phyloP scores from a whole-genome alignment of 2,329 filamentous ascomycete species.

The Pseudogymnoascus destructans region DNA sequence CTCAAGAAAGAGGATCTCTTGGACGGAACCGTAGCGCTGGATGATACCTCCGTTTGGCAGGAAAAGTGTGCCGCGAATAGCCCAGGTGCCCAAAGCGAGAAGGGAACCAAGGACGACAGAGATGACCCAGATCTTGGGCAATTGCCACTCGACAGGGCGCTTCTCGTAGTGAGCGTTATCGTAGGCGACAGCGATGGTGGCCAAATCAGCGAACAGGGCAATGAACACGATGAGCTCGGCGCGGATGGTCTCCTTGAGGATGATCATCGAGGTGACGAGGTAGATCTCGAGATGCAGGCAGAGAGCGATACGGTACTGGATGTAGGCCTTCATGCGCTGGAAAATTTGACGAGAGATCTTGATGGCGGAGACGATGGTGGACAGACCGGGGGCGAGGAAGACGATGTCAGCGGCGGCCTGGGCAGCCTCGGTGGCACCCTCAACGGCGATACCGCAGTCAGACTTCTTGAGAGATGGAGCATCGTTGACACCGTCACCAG shows the following conservation, averaged over 20 bases:
- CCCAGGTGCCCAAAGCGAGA: conserved; percentile 59
- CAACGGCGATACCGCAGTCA: conserved; percentile 87
- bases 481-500: conserved; percentile 91
- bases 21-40: conserved; percentile 60
- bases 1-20: conserved; percentile 77
- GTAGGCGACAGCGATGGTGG: conserved; percentile 66
- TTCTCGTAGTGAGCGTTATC: conserved; percentile 66
- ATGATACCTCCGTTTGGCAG: conserved; percentile 58
- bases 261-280: conserved; percentile 65
- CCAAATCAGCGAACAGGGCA: conserved; percentile 66
- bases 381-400: conserved; percentile 82
- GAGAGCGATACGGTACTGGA: conserved; percentile 87
- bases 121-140: conserved; percentile 73
- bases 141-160: conserved; percentile 66
- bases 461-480: conserved; percentile 87
- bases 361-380: conserved; percentile 81
- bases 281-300: conserved; percentile 83
- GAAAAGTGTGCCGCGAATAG: conserved; percentile 59
- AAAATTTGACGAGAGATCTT: conserved; percentile 94
- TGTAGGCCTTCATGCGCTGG: conserved; percentile 94
- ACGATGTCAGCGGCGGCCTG: conserved; percentile 88
- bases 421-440: conserved; percentile 82
- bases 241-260: conserved; percentile 63
- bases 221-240: conserved; percentile 67
- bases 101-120: conserved; percentile 54